Conservation (phyloP, 768 basidiomycete species). For the Kwoniella newhampshirensis region DNA sequence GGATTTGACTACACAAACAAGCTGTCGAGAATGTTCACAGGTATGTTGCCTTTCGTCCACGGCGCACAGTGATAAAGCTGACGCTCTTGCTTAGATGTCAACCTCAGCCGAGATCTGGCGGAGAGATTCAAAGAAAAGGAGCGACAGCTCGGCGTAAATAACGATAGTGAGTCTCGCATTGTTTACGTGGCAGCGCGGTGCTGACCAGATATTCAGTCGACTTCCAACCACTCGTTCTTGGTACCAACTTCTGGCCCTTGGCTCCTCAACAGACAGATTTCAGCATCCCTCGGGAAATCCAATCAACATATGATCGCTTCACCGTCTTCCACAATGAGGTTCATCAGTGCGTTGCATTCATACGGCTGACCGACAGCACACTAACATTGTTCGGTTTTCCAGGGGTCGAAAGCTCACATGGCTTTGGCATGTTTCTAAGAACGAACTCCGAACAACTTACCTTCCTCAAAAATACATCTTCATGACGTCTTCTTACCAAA, state of each 20-base stretch:
- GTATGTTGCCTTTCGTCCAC: conserved; percentile 54
- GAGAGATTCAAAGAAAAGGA: conserved; percentile 93
- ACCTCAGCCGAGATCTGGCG: conserved; percentile 88
- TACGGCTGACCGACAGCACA: neutral
- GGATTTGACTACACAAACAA: conserved; percentile 97
- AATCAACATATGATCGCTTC: conserved; percentile 85
- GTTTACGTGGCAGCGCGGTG: neutral
- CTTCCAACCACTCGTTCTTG: conserved; percentile 89
- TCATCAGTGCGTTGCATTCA: conserved; percentile 29
- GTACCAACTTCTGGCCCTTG: conserved; percentile 94
- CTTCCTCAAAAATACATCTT: conserved; percentile 92
- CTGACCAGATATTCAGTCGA: conserved; percentile 59
- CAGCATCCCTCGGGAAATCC: conserved; percentile 81
- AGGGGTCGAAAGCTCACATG: conserved; percentile 88
- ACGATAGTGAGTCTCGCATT: conserved; percentile 7
- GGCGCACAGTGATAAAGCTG: conserved; percentile 9
- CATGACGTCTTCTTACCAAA: conserved; percentile 92
- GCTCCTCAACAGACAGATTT: conserved; percentile 75
- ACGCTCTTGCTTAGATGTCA: conserved; percentile 67
- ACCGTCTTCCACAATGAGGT: conserved; percentile 80
- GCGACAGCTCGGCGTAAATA: conserved; percentile 60
- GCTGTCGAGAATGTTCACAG: conserved; percentile 93
- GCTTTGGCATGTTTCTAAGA: conserved; percentile 98
- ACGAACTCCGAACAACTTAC: conserved; percentile 91
- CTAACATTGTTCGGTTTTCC: neutral